Evolutionary conservation across 441 rosid species (phyloP), one percentile per base, ranked within the genome.

Genomic region (Aleurites moluccanus): DNA sequence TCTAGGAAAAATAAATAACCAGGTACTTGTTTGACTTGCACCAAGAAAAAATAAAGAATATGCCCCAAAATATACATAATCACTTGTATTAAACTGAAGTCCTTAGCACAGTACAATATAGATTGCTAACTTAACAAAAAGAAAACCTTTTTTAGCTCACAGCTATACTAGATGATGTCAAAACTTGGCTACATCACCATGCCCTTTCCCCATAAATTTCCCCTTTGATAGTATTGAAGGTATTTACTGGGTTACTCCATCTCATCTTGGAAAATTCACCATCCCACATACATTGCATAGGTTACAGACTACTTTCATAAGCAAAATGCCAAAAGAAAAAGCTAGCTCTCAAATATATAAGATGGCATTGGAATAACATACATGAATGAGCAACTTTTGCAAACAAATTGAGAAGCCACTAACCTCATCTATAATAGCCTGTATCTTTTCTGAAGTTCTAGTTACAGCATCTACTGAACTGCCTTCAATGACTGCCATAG

Each of bases 401-500:
- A 61, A 67, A 70, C 25, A 27, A 64, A 71, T 25, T 72, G 60
- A 65, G 27, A 13, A 67, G 78, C 55, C 68, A 79, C 81, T 59
- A 47, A 90, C 99, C 97, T 90, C 91, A 49, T 91, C 85, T 67
- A 93, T 79, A 70, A 91, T 77, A 47, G 79, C 73, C 10, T 81
- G 82, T 81, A 93, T 85, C 83, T 77, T 88, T 79, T 89, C 83
- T 63, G 92, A 88, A 75, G 99, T 97, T 83, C 78, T 84, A 45
- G 85, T 82, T 55, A 93, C 78, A 80, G 76, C 75, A 65, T 87
- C 93, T 74, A 60, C 70, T 20, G 97, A 95, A 72, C 30, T 62
- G 65, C 97, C 98, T 88, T 90, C 89, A 80, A 95, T 86, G 70
- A 71, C 99, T 95, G 89, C 79, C 79, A 66, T 40, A 45, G 35